phyloP scores from a whole-genome alignment of 2,329 filamentous ascomycete species.

The Cordyceps cicadae region DNA sequence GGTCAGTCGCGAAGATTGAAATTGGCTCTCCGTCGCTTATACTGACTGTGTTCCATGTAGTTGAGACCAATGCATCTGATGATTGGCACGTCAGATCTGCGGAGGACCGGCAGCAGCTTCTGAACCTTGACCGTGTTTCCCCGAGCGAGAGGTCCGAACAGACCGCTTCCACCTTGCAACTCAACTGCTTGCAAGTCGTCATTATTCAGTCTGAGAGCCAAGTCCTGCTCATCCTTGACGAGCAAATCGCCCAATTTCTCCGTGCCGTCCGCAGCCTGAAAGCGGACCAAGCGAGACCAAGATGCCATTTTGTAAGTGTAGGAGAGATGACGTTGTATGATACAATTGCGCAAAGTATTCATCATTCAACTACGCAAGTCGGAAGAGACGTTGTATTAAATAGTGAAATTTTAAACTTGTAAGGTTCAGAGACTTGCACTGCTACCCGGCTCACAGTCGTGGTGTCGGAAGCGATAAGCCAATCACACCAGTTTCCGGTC shows the following conservation, averaged over 20 bases:
- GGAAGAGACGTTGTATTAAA: neutral
- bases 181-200: conserved; percentile 24
- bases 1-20: neutral
- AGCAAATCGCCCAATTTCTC: conserved; percentile 27
- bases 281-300: conserved; percentile 27
- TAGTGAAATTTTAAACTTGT: neutral
- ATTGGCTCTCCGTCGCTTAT: neutral
- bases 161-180: conserved; percentile 21
- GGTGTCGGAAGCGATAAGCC: neutral
- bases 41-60: conserved; percentile 29
- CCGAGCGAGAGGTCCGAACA: conserved; percentile 17
- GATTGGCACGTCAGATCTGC: conserved; percentile 26
- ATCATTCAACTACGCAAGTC: neutral
- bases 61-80: conserved; percentile 29
- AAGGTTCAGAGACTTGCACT: neutral
- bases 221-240: conserved; percentile 20
- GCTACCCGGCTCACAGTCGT: neutral
- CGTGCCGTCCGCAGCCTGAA: conserved; percentile 25
- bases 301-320: conserved; percentile 17
- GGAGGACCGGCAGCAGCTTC: conserved; percentile 22
- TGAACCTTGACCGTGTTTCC: conserved; percentile 25
- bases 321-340: neutral
- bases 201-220: conserved; percentile 17
- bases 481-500: neutral
- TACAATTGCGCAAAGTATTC: neutral